phyloP scores from a whole-genome alignment of 495 filamentous ascomycete species.

The Cercophora samala region DNA sequence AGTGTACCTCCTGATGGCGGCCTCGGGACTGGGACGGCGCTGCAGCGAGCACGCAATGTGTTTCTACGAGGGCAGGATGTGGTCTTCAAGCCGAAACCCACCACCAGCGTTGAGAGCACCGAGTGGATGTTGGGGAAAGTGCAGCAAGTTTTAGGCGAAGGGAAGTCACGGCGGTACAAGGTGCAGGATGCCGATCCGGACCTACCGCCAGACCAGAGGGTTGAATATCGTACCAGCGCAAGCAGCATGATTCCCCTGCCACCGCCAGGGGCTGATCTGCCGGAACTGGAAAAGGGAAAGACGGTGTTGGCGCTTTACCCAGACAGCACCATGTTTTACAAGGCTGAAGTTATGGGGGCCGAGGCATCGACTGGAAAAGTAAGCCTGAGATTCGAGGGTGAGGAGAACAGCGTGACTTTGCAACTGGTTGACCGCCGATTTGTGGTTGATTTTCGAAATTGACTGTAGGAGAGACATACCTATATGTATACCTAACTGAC shows the following conservation, averaged over 20 bases:
- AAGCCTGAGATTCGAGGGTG: slow-evolving; percentile 76
- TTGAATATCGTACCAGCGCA: slow-evolving; percentile 75
- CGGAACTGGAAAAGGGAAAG: slow-evolving; percentile 72
- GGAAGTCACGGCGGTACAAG: slow-evolving; percentile 85
- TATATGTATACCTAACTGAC: too few relatives aligned
- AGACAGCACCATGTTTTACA: slow-evolving; percentile 95
- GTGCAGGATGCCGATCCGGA: slow-evolving; percentile 93
- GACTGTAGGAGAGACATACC: slow-evolving; percentile 16
- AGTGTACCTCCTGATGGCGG: slow-evolving; percentile 43
- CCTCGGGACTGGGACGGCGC: slow-evolving; percentile 22
- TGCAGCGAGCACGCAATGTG: slow-evolving; percentile 45
- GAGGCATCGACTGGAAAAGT: slow-evolving; percentile 51
- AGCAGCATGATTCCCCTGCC: slow-evolving; percentile 78
- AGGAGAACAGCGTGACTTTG: slow-evolving; percentile 78
- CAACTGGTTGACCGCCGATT: slow-evolving; percentile 72
- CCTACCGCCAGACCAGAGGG: slow-evolving; percentile 61
- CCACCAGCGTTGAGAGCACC: slow-evolving; percentile 60
- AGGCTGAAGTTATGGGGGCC: slow-evolving; percentile 83
- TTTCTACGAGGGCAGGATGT: slow-evolving; percentile 75
- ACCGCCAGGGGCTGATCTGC: slow-evolving; percentile 49
- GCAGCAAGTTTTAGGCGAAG: slow-evolving; percentile 77
- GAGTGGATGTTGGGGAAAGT: slow-evolving; percentile 92
- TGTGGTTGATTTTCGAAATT: slow-evolving; percentile 65
- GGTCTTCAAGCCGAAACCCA: slow-evolving; percentile 78
- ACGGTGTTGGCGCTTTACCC: slow-evolving; percentile 81